phyloP scores from a whole-genome alignment of 2,329 filamentous ascomycete genomes.

The Celoporthe dispersa region DNA sequence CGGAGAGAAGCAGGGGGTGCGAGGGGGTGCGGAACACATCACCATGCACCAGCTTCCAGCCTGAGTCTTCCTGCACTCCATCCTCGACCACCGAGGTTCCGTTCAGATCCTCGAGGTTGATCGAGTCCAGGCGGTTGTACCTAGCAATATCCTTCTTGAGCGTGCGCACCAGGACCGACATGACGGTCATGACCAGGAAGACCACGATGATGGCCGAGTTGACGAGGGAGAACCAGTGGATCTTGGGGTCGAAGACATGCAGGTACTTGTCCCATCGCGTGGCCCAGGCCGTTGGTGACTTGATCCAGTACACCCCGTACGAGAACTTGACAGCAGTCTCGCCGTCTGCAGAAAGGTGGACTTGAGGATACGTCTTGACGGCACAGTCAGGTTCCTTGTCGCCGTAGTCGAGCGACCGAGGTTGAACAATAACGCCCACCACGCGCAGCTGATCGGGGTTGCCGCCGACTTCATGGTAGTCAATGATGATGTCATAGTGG shows the following conservation, averaged over 20 bases:
- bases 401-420: conserved; percentile 70
- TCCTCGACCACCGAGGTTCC: conserved; percentile 82
- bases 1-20: conserved; percentile 80
- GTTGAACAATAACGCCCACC: conserved; percentile 88
- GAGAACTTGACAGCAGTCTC: conserved; percentile 77
- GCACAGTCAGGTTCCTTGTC: conserved; percentile 67
- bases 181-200: conserved; percentile 87
- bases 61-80: conserved; percentile 94
- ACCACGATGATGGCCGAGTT: conserved; percentile 95
- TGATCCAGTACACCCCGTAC: conserved; percentile 89
- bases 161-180: conserved; percentile 86
- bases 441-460: conserved; percentile 76
- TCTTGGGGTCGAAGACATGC: conserved; percentile 95
- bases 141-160: conserved; percentile 93
- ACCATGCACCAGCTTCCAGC: conserved; percentile 97
- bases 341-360: conserved; percentile 65
- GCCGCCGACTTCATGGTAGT: conserved; percentile 81
- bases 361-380: conserved; percentile 51
- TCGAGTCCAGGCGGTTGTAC: conserved; percentile 92
- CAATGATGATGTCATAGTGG: conserved; percentile 91
- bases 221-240: conserved; percentile 98
- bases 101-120: conserved; percentile 86
- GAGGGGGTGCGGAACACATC: conserved; percentile 93
- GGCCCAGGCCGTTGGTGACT: conserved; percentile 86
- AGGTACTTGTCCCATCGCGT: conserved; percentile 99